Conservation (phyloP, 352 stramenopile species). For the Globisporangium mamillatum region DNA sequence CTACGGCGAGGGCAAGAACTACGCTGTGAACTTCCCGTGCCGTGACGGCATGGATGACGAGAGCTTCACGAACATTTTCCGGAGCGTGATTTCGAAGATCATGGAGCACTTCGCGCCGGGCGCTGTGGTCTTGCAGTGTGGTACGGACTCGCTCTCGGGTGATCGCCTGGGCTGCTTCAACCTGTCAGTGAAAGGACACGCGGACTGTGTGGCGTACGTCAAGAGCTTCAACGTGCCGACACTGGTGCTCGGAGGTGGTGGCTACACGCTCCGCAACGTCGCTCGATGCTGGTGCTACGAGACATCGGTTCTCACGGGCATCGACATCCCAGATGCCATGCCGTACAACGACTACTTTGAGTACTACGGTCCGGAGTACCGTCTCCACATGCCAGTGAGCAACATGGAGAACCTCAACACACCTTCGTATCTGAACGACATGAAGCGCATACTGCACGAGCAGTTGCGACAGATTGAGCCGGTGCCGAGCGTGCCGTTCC, state of each 20-base stretch:
- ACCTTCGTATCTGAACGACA: constrained; percentile 86
- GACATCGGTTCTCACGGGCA: constrained; percentile 93
- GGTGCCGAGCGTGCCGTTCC: constrained; percentile 96
- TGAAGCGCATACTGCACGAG: constrained; percentile 90
- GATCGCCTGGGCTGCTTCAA: constrained; percentile 99
- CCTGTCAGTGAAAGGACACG: constrained; percentile 96
- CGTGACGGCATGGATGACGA: constrained; percentile 99
- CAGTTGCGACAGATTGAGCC: constrained; percentile 95
- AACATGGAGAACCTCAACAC: constrained; percentile 98
- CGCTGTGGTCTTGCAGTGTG: constrained; percentile 98
- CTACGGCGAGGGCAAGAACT: constrained; percentile 94
- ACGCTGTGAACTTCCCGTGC: constrained; percentile 98
- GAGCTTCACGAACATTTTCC: constrained; percentile 89
- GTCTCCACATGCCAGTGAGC: constrained; percentile 95
- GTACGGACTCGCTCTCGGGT: constrained; percentile 97
- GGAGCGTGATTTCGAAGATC: constrained; percentile 94
- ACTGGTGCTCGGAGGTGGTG: constrained; percentile 95
- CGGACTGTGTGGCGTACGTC: constrained; percentile 96
- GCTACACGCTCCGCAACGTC: constrained; percentile 98
- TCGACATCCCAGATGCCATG: constrained; percentile 93
- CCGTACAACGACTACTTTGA: constrained; percentile 99
- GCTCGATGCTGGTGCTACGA: constrained; percentile 94
- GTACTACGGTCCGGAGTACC: constrained; percentile 98
- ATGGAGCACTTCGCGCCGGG: constrained; percentile 96
- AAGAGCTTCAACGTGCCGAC: constrained; percentile 96